A percentile compares a stretch with the other conserved stretches of the same genome.
phyloP scores from a whole-genome alignment of 371 early-diverging fungal genomes.

The Mucor plumbeus region DNA sequence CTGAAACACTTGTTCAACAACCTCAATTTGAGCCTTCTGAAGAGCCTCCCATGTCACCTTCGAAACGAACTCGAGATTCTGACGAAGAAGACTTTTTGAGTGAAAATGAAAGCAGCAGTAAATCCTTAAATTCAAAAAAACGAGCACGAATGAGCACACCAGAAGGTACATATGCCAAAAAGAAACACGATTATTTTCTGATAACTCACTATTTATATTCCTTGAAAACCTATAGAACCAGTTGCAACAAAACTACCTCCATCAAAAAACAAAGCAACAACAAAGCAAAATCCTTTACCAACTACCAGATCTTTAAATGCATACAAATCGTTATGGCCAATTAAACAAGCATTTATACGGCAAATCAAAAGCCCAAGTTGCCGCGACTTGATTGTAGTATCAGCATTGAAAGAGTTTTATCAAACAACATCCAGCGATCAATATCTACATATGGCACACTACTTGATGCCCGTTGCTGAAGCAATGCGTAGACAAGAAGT shows the following conservation, averaged over 20 bases:
- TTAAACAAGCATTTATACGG: not conserved
- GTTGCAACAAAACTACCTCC: not conserved
- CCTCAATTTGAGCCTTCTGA: not conserved
- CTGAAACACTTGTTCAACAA: not conserved
- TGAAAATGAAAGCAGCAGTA: not conserved
- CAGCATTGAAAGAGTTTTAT: not conserved
- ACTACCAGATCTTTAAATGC: not conserved
- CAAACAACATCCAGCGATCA: not conserved
- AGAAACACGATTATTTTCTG: not conserved
- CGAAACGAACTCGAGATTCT: not conserved
- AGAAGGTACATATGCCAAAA: not conserved
- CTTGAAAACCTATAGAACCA: not conserved
- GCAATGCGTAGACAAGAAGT: not conserved
- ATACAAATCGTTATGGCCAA: not conserved
- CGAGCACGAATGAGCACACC: constrained; percentile 2
- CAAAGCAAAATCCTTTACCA: not conserved
- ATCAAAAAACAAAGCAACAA: not conserved
- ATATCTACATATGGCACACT: not conserved
- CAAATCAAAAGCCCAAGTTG: not conserved
- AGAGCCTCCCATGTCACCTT: not conserved
- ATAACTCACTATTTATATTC: not conserved
- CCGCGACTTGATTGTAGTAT: not conserved
- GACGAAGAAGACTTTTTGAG: constrained; percentile 1
- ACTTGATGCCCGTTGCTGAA: not conserved
- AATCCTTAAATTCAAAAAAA: not conserved